phyloP scores from a whole-genome alignment of 176 grass and related monocot genomes.

The bread wheat (Triticum aestivum) region IWGSC_CS_RefSeq_v2.1 NC_057813.1:110574061-110574560 shows the following conservation, averaged over 20 bases:
- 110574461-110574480: neutral
- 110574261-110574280: neutral
- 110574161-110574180: neutral
- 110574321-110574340: too few relatives aligned
- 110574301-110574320: neutral
- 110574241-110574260: neutral
- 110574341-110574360: too few relatives aligned
- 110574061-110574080: neutral
- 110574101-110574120: too few relatives aligned
- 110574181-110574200: neutral
- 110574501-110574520: neutral
- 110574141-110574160: too few relatives aligned
- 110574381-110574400: neutral
- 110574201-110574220: constrained; percentile 34
- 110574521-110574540: neutral
- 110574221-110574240: constrained; percentile 62
- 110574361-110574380: neutral
- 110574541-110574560: neutral
- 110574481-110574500: neutral
- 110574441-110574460: neutral
- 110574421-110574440: neutral
- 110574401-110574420: neutral
- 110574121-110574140: too few relatives aligned
- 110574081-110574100: too few relatives aligned
- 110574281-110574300: neutral